phyloP scores from a whole-genome alignment of 176 grass and related monocot genomes.

The Aegilops speltoides region DNA sequence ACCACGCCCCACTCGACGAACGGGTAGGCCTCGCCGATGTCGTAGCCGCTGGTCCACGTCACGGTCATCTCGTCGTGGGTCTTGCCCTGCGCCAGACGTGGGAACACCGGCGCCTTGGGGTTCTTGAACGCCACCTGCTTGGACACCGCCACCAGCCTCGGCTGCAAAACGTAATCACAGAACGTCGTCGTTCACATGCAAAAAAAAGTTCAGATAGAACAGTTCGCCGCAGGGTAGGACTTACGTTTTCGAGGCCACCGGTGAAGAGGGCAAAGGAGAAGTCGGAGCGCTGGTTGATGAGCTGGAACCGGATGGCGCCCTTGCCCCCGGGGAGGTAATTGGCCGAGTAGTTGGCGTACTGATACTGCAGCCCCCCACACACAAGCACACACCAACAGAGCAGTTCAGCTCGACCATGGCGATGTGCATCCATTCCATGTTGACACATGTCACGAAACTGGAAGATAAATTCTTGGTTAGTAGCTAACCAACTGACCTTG shows the following conservation, averaged over 20 bases:
- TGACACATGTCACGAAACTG: neutral
- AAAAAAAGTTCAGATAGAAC: too few relatives aligned
- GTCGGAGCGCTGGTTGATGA: constrained; percentile 90
- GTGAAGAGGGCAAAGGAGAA: constrained; percentile 78
- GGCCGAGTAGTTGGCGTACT: constrained; percentile 68
- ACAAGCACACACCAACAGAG: neutral
- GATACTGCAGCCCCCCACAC: constrained; percentile 41
- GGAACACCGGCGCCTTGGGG: constrained; percentile 87
- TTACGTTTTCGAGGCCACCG: constrained; percentile 66
- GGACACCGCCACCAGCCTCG: constrained; percentile 61
- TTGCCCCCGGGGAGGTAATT: constrained; percentile 58
- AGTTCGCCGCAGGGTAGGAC: neutral
- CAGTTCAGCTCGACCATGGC: neutral
- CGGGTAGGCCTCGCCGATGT: constrained; percentile 82
- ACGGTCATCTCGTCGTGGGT: constrained; percentile 61
- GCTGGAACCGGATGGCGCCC: constrained; percentile 52
- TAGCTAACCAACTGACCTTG: constrained; percentile 39
- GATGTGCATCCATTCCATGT: neutral
- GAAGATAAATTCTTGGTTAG: neutral
- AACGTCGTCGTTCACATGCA: neutral
- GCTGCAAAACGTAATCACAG: constrained; percentile 24
- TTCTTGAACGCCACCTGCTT: constrained; percentile 59
- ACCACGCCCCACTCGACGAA: constrained; percentile 83
- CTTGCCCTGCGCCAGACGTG: constrained; percentile 87
- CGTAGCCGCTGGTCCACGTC: constrained; percentile 88